These are phyloP conservation scores for Calycina herbarum DNA, from an alignment of 2,329 filamentous ascomycete genomes.

Conservation along the genomic window DNA sequence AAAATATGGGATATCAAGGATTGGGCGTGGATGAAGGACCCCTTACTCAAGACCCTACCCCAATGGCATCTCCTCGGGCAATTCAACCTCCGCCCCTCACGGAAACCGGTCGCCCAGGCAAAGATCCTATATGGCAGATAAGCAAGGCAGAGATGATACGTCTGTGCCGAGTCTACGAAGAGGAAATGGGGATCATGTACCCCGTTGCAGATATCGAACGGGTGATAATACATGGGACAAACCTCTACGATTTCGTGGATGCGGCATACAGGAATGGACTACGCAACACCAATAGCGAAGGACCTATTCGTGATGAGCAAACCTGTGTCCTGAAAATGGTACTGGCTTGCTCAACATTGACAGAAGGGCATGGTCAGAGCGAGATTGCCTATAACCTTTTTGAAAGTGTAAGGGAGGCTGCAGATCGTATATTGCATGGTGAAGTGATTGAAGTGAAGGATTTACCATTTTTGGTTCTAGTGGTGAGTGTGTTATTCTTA, in stretches of 20 bases:
- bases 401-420: slow-evolving; percentile 69
- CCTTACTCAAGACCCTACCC: slow-evolving; percentile 53
- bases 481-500: slow-evolving; percentile 44
- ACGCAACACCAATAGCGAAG: slow-evolving; percentile 47
- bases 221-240: slow-evolving; percentile 68
- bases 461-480: slow-evolving; percentile 58
- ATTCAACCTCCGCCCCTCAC: slow-evolving; percentile 28
- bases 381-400: slow-evolving; percentile 72
- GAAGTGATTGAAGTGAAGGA: slow-evolving; percentile 57
- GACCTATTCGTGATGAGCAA: slow-evolving; percentile 56
- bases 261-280: slow-evolving; percentile 60
- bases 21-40: slow-evolving; percentile 65
- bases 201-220: slow-evolving; percentile 76
- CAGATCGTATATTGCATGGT: slow-evolving; percentile 61
- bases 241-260: slow-evolving; percentile 72
- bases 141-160: slow-evolving; percentile 77
- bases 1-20: slow-evolving; percentile 82
- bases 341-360: slow-evolving; percentile 72
- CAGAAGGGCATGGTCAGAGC: slow-evolving; percentile 79
- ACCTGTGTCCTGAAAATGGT: slow-evolving; percentile 79
- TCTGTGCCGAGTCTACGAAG: slow-evolving; percentile 77
- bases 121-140: slow-evolving; percentile 81
- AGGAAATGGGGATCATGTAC: slow-evolving; percentile 92
- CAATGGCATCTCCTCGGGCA: slow-evolving; percentile 32
- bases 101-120: slow-evolving; percentile 36